Conservation (phyloP, 768 basidiomycete species). For the Pisolithus marmoratus region DNA sequence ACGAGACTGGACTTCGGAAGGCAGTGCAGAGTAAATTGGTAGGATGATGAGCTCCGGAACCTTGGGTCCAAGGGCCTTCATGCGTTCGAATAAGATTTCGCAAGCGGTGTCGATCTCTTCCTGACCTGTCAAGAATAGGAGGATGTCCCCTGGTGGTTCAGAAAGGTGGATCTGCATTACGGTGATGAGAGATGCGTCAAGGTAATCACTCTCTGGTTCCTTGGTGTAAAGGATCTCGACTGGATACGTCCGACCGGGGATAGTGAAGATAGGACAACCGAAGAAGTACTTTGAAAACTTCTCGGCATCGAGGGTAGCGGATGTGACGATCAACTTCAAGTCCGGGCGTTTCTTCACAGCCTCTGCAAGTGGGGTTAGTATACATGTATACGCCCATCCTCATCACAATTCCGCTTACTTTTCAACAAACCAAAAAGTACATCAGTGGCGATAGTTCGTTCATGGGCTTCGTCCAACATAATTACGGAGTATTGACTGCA, state of each 20-base stretch:
- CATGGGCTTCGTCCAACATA: slow-evolving; percentile 99
- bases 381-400: not conserved
- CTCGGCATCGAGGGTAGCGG: slow-evolving; percentile 97
- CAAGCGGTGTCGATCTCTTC: slow-evolving; percentile 98
- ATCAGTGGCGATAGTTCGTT: slow-evolving; percentile 97
- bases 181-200: slow-evolving; percentile 96
- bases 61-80: slow-evolving; percentile 98
- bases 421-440: slow-evolving; percentile 95
- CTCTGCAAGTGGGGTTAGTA: slow-evolving; percentile 47
- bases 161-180: slow-evolving; percentile 99
- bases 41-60: slow-evolving; percentile 96
- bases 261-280: slow-evolving; percentile 98
- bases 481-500: slow-evolving; percentile 90
- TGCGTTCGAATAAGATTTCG: slow-evolving; percentile 95
- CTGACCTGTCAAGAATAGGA: slow-evolving; percentile 97
- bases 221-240: slow-evolving; percentile 99
- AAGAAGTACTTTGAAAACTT: slow-evolving; percentile 99
- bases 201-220: slow-evolving; percentile 95
- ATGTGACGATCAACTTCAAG: slow-evolving; percentile 96
- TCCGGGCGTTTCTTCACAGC: slow-evolving; percentile 92
- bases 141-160: slow-evolving; percentile 92
- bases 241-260: slow-evolving; percentile 98
- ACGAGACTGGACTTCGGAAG: slow-evolving; percentile 95
- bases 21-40: slow-evolving; percentile 96
- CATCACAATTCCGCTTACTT: slow-evolving; percentile 19